A percentile compares a stretch with the other conserved stretches of the same genome.
Conservation (phyloP, 2,329 filamentous ascomycete species). For the Knoxdaviesia proteae region DNA sequence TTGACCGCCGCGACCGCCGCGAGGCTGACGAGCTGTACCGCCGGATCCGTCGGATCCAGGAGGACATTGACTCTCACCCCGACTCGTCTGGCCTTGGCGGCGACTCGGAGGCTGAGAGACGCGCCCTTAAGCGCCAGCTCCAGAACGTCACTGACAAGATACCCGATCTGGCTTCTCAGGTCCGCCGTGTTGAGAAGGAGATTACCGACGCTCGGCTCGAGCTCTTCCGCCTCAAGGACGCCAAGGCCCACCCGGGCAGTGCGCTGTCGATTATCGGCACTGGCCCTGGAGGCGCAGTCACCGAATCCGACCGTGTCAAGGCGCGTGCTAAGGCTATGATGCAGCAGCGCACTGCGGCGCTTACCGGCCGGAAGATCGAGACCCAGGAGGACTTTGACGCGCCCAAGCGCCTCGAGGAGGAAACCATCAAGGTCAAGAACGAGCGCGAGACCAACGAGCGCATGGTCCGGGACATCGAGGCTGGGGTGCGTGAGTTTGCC, state of each 20-base stretch:
- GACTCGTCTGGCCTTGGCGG: conserved; percentile 46
- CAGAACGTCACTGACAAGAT: conserved; percentile 77
- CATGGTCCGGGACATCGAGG: conserved; percentile 93
- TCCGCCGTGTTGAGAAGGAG: conserved; percentile 72
- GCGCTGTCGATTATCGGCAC: conserved; percentile 72
- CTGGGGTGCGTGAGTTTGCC: conserved; percentile 79
- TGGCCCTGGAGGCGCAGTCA: conserved; percentile 73
- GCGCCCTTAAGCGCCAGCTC: conserved; percentile 71
- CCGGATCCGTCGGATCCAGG: conserved; percentile 74
- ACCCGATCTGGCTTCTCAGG: conserved; percentile 78
- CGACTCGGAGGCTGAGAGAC: conserved; percentile 74
- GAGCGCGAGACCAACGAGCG: conserved; percentile 89
- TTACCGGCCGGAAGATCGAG: conserved; percentile 67
- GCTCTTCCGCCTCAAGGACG: conserved; percentile 80
- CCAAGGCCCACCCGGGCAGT: conserved; percentile 72
- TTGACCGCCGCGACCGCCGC: conserved; percentile 74
- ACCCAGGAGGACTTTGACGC: conserved; percentile 56
- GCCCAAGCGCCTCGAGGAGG: conserved; percentile 71
- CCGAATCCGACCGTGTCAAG: conserved; percentile 85
- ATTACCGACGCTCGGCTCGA: conserved; percentile 86
- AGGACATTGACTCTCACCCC: conserved; percentile 84
- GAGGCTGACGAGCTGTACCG: conserved; percentile 90
- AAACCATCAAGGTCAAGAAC: conserved; percentile 57
- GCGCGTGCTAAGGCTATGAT: conserved; percentile 94
- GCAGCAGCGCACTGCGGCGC: conserved; percentile 85